These are phyloP conservation scores for Fusarium mangiferae DNA, from an alignment of 2,329 filamentous ascomycete species.

Conservation along the genomic window DNA sequence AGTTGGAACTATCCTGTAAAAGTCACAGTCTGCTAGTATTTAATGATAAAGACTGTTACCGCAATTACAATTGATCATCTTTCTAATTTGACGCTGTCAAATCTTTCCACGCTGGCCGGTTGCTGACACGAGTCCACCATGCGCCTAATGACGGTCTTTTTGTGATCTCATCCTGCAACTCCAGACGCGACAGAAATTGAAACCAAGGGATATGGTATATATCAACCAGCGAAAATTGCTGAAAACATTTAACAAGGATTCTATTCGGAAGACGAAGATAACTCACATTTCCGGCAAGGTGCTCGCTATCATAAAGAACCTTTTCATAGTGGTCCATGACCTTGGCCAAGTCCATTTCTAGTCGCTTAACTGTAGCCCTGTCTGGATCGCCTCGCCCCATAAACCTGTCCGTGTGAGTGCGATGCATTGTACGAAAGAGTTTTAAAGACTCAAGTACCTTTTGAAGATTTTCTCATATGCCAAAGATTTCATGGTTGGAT, in stretches of 20 bases:
- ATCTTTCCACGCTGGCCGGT: not conserved
- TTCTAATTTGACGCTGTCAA: not conserved
- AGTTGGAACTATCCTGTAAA: too few species aligned
- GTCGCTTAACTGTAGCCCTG: not conserved
- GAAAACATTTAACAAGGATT: fast-evolving
- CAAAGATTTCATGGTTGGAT: not conserved
- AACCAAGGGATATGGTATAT: not conserved
- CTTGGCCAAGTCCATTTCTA: not conserved
- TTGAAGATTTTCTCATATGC: not conserved
- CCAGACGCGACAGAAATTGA: not conserved
- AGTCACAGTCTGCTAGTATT: not conserved
- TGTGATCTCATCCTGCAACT: not conserved
- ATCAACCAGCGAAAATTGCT: not conserved
- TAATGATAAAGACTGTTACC: fast-evolving
- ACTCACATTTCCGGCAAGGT: not conserved
- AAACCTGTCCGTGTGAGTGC: not conserved
- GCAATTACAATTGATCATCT: fast-evolving
- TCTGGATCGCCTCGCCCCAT: not conserved
- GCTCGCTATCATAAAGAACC: fast-evolving
- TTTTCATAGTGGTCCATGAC: not conserved
- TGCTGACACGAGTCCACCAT: not conserved
- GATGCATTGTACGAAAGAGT: fast-evolving
- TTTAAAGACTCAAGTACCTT: fast-evolving
- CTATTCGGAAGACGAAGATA: fast-evolving
- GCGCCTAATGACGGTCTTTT: not conserved